A percentile compares a stretch with the other conserved stretches of the same genome.
phyloP scores from a whole-genome alignment of 352 stramenopile genomes.

The Globisporangium canariense region DNA sequence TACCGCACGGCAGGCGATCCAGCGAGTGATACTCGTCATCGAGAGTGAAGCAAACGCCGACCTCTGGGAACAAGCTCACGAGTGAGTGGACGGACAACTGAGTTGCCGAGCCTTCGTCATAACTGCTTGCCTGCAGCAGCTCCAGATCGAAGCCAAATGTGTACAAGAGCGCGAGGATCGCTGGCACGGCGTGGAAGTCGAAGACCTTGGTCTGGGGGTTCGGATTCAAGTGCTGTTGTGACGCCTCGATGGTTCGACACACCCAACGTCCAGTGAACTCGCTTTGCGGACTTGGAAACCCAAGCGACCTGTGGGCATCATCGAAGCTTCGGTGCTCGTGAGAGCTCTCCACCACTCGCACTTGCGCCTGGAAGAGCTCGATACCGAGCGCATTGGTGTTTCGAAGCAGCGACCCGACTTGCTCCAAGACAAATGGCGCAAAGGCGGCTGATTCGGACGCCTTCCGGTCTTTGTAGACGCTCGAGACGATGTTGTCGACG shows the following conservation, averaged over 20 bases:
- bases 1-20: neutral
- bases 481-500: conserved; percentile 15
- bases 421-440: neutral
- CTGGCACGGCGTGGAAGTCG: neutral
- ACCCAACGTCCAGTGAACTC: conserved; percentile 16
- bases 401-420: conserved; percentile 10
- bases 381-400: conserved; percentile 12
- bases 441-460: neutral
- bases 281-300: neutral
- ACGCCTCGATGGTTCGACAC: conserved; percentile 14
- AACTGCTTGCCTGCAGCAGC: neutral
- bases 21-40: conserved; percentile 6
- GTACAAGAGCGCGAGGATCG: conserved; percentile 6
- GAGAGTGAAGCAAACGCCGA: conserved; percentile 6
- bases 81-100: neutral
- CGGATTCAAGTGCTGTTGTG: neutral
- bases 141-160: conserved; percentile 9
- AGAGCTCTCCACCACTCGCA: neutral
- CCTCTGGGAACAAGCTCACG: conserved; percentile 12
- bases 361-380: conserved; percentile 6
- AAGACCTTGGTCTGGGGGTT: neutral
- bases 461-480: conserved; percentile 6
- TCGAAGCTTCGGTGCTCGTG: neutral
- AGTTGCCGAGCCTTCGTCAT: neutral
- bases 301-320: neutral